phyloP scores from a whole-genome alignment of 345 rosid species.

The Hevea brasiliensis region DNA sequence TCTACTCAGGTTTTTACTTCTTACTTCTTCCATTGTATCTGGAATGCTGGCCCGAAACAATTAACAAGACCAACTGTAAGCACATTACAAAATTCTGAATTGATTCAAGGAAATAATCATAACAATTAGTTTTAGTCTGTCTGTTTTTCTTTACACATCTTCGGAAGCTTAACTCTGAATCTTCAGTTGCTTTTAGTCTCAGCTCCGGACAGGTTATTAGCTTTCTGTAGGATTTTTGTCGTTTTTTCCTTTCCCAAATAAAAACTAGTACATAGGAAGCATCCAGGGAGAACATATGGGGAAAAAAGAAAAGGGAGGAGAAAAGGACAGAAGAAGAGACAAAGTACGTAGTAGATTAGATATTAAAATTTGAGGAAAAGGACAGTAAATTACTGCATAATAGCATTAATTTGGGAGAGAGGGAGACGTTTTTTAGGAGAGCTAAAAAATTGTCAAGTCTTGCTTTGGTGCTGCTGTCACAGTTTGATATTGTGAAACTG shows the following conservation, averaged over 20 bases:
- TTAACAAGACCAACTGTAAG: background rate
- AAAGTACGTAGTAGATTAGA: background rate
- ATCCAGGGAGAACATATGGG: background rate
- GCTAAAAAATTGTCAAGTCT: background rate
- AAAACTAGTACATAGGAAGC: background rate
- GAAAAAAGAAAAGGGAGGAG: background rate
- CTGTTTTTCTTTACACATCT: background rate
- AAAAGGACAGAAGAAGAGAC: background rate
- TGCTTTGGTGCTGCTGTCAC: background rate
- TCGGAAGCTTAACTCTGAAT: background rate
- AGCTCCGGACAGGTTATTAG: background rate
- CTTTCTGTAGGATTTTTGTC: too few relatives aligned
- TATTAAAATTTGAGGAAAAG: background rate
- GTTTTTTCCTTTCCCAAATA: too few relatives aligned
- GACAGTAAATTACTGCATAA: background rate
- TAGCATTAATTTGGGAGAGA: background rate
- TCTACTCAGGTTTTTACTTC: conserved; percentile 77
- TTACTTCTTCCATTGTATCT: background rate
- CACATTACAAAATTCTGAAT: background rate
- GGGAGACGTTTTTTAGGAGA: background rate
- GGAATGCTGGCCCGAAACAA: background rate
- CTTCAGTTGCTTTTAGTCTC: background rate
- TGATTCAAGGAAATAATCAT: background rate
- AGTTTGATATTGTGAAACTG: background rate
- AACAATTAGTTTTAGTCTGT: background rate